Conservation (phyloP, 192 early-diverging fungal species). For the Coemansia sp. region DNA sequence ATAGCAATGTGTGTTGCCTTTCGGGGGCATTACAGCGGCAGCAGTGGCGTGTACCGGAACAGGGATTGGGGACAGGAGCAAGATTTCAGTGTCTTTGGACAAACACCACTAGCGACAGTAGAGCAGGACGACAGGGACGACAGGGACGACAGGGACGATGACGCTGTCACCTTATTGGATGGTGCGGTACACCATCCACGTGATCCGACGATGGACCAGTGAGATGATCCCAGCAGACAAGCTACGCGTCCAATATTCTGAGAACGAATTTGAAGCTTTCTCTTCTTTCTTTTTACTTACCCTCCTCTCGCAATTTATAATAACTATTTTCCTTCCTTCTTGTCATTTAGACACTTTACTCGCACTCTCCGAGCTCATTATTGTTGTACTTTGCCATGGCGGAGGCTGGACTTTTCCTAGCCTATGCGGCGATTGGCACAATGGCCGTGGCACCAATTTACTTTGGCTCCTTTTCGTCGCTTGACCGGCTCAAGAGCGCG, state of each 20-base stretch:
- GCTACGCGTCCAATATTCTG: not conserved
- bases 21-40: not conserved
- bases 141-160: not conserved
- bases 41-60: not conserved
- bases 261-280: too few relatives aligned
- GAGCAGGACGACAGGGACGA: not conserved
- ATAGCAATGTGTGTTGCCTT: conserved; percentile 13
- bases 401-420: conserved; percentile 53
- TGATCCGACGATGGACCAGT: not conserved
- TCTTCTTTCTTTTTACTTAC: too few relatives aligned
- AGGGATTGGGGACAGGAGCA: not conserved
- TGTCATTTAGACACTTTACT: not conserved
- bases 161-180: not conserved
- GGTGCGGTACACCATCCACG: not conserved
- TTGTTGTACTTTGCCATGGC: conserved; percentile 14
- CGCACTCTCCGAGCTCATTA: not conserved
- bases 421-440: conserved; percentile 80
- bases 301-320: not conserved
- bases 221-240: not conserved
- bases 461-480: conserved; percentile 74
- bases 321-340: not conserved
- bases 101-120: not conserved
- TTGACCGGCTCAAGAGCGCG: conserved; percentile 60
- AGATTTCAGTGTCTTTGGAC: not conserved
- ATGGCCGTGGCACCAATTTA: conserved; percentile 91